These are phyloP conservation scores for Cladophialophora yegresii DNA, from an alignment of 2,329 filamentous ascomycete species.

Conservation along the genomic window DNA sequence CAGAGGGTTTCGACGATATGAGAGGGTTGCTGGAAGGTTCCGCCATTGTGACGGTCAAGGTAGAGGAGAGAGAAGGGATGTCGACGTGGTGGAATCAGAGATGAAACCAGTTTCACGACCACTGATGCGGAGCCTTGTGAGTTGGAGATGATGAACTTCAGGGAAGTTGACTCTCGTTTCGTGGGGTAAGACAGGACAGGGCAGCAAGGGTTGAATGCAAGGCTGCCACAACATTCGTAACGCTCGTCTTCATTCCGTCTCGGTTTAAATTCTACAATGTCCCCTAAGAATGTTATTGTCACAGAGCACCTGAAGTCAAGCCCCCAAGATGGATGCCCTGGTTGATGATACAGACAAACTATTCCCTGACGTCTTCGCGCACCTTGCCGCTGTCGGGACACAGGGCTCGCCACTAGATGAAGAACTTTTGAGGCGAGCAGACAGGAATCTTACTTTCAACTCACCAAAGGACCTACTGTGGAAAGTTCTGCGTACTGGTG, in stretches of 20 bases:
- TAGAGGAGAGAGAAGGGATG: not conserved
- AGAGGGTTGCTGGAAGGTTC: conserved; percentile 56
- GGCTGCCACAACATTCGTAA: conserved; percentile 16
- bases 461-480: conserved; percentile 32
- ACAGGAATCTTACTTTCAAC: conserved; percentile 30
- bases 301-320: not conserved
- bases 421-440: conserved; percentile 35
- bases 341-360: conserved; percentile 32
- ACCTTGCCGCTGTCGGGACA: conserved; percentile 30
- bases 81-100: not conserved
- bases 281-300: not conserved
- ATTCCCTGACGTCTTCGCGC: conserved; percentile 32
- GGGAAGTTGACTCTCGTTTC: not conserved
- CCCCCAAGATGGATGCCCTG: conserved; percentile 28
- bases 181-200: not conserved
- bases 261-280: not conserved
- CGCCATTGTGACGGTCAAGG: conserved; percentile 49
- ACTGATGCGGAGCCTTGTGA: conserved; percentile 9
- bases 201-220: not conserved
- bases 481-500: conserved; percentile 30
- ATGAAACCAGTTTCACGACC: not conserved
- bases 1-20: conserved; percentile 67
- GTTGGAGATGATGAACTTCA: conserved; percentile 4
- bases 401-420: conserved; percentile 28
- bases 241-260: not conserved